Evolutionary conservation across 495 filamentous ascomycete species (phyloP).

Genomic region (Acidiella bohemica): DNA sequence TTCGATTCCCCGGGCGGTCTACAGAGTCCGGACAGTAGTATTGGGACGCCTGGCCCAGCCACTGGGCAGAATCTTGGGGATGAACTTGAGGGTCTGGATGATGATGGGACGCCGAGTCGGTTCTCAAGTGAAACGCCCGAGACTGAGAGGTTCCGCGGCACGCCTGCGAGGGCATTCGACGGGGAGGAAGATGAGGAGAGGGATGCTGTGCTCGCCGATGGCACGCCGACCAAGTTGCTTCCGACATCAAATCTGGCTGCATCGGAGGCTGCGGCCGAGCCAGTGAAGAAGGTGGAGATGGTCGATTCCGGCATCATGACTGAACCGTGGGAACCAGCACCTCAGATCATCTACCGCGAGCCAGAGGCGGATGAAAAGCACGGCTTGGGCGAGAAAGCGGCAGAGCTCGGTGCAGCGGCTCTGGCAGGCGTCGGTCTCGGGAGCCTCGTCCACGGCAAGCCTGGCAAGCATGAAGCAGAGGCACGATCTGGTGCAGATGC

Average conservation of each 20-base stretch:
- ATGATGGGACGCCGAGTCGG: conserved; percentile 40
- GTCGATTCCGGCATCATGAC: conserved; percentile 83
- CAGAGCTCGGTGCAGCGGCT: conserved; percentile 16
- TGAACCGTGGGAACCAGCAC: conserved; percentile 46
- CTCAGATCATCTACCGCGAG: too few species aligned
- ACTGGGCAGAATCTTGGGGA: conserved; percentile 75
- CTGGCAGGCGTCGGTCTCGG: conserved; percentile 21
- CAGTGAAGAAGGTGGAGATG: conserved; percentile 7
- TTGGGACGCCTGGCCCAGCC: conserved; percentile 21
- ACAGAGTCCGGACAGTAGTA: too few species aligned
- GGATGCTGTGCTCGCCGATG: conserved; percentile 9
- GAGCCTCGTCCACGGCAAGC: neutral
- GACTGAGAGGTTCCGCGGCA: conserved; percentile 2
- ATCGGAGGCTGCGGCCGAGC: too few species aligned
- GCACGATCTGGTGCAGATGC: conserved; percentile 1
- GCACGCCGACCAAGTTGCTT: too few species aligned
- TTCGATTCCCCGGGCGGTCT: too few species aligned
- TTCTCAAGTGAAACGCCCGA: conserved; percentile 10
- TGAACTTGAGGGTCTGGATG: conserved; percentile 66
- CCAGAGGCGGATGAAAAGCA: conserved; percentile 4
- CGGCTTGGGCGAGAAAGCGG: conserved; percentile 3
- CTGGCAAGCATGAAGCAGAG: neutral
- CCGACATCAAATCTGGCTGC: too few species aligned
- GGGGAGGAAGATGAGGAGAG: conserved; percentile 9
- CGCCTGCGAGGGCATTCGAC: too few species aligned